phyloP scores from a whole-genome alignment of 257 asterid genomes.

The Solanum piurae region DNA sequence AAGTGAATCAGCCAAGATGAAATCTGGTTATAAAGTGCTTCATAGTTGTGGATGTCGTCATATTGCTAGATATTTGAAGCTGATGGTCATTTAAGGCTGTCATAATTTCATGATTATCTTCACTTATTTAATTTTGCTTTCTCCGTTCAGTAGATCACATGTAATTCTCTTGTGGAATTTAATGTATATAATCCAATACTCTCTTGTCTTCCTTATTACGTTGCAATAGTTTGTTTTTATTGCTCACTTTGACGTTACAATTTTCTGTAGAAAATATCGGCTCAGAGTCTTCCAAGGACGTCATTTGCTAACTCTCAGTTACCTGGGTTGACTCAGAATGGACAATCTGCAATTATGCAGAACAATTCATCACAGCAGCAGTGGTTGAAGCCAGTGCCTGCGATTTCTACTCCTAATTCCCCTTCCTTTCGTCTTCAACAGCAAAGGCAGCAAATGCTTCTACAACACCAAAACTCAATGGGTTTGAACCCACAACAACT shows the following conservation, averaged over 20 bases:
- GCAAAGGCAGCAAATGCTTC: slow-evolving; percentile 35
- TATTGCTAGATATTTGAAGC: background rate
- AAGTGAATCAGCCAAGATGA: background rate
- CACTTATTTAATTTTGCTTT: background rate
- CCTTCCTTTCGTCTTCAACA: slow-evolving; percentile 59
- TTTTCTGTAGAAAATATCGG: slow-evolving; percentile 36
- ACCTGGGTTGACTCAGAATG: slow-evolving; percentile 75
- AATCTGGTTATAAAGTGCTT: background rate
- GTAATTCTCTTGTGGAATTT: background rate
- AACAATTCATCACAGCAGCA: slow-evolving; percentile 63
- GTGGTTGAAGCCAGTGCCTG: slow-evolving; percentile 79
- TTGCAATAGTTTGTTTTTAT: background rate
- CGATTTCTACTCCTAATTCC: slow-evolving; percentile 62
- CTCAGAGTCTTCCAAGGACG: slow-evolving; percentile 56
- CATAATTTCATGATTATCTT: background rate
- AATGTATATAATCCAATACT: background rate
- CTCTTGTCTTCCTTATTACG: background rate
- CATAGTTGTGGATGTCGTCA: background rate
- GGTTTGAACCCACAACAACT: slow-evolving; percentile 59
- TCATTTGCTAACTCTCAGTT: slow-evolving; percentile 60
- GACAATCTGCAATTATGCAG: slow-evolving; percentile 60
- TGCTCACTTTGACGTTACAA: background rate
- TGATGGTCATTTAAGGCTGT: background rate
- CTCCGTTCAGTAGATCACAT: background rate
- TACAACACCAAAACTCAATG: slow-evolving; percentile 57